These are phyloP conservation scores for Apiotrichum laibachii DNA, from an alignment of 1,284 basidiomycete species.

Conservation along the genomic window DNA sequence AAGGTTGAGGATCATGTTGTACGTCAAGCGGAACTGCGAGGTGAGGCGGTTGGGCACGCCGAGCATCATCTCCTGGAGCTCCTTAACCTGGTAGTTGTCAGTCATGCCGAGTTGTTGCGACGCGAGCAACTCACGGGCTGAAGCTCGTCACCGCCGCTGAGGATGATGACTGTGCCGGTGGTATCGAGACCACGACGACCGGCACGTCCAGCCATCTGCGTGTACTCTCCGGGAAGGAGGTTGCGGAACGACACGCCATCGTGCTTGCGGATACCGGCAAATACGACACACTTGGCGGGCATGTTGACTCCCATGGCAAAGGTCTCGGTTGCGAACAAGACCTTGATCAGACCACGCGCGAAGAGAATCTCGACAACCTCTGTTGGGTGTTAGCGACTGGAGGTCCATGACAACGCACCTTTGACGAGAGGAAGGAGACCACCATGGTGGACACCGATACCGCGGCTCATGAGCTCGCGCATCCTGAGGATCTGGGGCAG, in stretches of 20 bases:
- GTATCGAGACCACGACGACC: slow-evolving; percentile 92
- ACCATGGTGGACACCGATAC: slow-evolving; percentile 97
- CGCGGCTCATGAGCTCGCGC: slow-evolving; percentile 83
- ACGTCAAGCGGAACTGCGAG: slow-evolving; percentile 96
- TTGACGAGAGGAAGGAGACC: slow-evolving; percentile 96
- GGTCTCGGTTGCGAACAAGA: slow-evolving; percentile 97
- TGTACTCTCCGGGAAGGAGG: slow-evolving; percentile 86
- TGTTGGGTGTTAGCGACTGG: slow-evolving; percentile 65
- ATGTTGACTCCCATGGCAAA: slow-evolving; percentile 99
- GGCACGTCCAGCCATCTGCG: slow-evolving; percentile 98
- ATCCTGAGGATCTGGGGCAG: slow-evolving; percentile 94
- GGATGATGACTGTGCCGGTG: slow-evolving; percentile 93
- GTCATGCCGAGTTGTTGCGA: neutral
- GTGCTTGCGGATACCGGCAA: slow-evolving; percentile 92
- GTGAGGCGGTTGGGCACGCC: slow-evolving; percentile 87
- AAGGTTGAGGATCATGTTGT: slow-evolving; percentile 99
- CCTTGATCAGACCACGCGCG: slow-evolving; percentile 91
- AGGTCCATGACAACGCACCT: slow-evolving; percentile 55
- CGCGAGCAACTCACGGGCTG: slow-evolving; percentile 65
- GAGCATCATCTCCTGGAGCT: slow-evolving; percentile 84
- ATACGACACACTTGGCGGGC: slow-evolving; percentile 97
- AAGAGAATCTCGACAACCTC: slow-evolving; percentile 96
- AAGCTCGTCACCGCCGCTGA: slow-evolving; percentile 72
- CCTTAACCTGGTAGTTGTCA: slow-evolving; percentile 59
- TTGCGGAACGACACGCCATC: slow-evolving; percentile 85